phyloP scores from a whole-genome alignment of 331 rosid species.

The Acacia pycnantha region DNA sequence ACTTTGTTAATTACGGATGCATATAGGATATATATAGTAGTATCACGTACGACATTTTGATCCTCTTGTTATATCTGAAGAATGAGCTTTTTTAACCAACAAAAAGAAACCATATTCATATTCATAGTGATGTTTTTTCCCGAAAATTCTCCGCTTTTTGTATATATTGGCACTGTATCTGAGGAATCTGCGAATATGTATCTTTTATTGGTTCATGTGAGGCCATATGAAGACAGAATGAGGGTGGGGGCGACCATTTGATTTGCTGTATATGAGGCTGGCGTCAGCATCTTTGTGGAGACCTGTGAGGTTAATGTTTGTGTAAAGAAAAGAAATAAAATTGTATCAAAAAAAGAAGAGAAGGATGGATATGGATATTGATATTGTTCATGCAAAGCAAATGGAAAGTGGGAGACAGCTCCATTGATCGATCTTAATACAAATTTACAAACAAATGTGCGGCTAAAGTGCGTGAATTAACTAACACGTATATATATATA shows the following conservation, averaged over 20 bases:
- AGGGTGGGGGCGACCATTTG: neutral
- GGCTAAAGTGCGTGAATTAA: conserved; percentile 50
- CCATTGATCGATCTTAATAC: neutral
- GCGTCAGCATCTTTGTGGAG: neutral
- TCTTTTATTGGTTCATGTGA: neutral
- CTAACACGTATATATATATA: conserved; percentile 26
- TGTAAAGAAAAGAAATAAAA: neutral
- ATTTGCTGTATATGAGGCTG: neutral
- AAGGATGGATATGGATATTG: neutral
- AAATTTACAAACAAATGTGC: conserved; percentile 1
- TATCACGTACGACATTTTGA: neutral
- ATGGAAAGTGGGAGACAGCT: neutral
- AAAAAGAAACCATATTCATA: neutral
- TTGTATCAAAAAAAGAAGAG: neutral
- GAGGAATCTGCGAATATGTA: neutral
- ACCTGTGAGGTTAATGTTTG: neutral
- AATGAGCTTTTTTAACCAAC: neutral
- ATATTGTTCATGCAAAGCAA: neutral
- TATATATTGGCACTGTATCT: neutral
- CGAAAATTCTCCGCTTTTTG: neutral
- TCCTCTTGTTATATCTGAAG: neutral
- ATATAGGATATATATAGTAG: conserved; percentile 2
- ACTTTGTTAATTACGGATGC: conserved; percentile 33
- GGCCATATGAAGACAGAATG: neutral
- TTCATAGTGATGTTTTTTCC: neutral